Percentiles rank a stretch among this genome's conserved stretches.
Evolutionary conservation across 108 stramenopile species (phyloP).

Genomic region (Skeletonema tropicum): DNA sequence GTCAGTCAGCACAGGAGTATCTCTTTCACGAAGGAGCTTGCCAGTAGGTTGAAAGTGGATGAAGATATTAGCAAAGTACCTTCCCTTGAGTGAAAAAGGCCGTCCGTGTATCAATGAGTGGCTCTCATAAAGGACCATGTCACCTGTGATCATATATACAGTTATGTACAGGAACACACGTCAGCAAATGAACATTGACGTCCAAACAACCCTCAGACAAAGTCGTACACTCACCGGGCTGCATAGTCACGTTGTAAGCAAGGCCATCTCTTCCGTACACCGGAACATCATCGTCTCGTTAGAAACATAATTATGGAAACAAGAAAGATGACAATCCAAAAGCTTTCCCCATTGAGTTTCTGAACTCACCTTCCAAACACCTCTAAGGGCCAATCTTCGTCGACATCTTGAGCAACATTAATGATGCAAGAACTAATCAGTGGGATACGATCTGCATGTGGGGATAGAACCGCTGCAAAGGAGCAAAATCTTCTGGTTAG

Average conservation of each 20-base stretch:
- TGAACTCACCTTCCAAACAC: slow-evolving; percentile 67
- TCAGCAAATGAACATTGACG: too few species aligned
- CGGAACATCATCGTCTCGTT: too few species aligned
- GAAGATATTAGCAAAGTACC: slow-evolving; percentile 84
- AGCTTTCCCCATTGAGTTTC: too few species aligned
- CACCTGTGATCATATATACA: slow-evolving; percentile 1
- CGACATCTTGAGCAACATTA: slow-evolving; percentile 90
- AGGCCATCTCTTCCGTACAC: slow-evolving; percentile 80
- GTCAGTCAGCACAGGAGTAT: slow-evolving; percentile 38
- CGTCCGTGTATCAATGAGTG: slow-evolving; percentile 76
- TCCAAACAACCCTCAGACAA: too few species aligned
- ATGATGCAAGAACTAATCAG: slow-evolving; percentile 91
- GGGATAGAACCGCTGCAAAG: slow-evolving; percentile 62
- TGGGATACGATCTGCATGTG: slow-evolving; percentile 90
- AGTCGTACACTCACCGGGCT: slow-evolving; percentile 39
- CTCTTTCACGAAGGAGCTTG: slow-evolving; percentile 32
- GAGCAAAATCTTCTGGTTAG: too few species aligned
- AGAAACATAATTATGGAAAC: too few species aligned
- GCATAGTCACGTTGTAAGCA: slow-evolving; percentile 82
- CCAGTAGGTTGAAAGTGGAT: slow-evolving; percentile 53
- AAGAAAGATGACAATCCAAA: too few species aligned
- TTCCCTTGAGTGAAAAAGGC: slow-evolving; percentile 88
- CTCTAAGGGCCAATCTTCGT: slow-evolving; percentile 93
- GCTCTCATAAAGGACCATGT: slow-evolving; percentile 77
- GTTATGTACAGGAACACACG: too few species aligned